Conservation (phyloP, 2,329 filamentous ascomycete genomes). For the Fusarium sp. region DNA sequence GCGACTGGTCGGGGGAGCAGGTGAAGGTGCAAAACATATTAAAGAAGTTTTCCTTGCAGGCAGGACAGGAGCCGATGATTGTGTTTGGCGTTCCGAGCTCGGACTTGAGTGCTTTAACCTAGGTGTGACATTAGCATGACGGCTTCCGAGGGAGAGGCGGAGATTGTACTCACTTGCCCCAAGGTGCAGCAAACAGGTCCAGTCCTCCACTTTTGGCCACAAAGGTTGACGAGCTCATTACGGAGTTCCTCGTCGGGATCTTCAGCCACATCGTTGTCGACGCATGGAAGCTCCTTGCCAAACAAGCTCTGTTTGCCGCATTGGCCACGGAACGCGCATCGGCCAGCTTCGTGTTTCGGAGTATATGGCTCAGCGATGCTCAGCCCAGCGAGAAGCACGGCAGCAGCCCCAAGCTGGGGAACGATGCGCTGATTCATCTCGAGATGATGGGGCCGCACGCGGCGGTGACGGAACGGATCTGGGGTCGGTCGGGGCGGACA, state of each 20-base stretch:
- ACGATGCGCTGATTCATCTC: constrained; percentile 54
- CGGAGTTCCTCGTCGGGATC: constrained; percentile 81
- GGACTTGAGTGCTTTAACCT: constrained; percentile 85
- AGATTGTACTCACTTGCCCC: constrained; percentile 75
- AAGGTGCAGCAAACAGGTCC: constrained; percentile 88
- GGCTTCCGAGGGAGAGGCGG: constrained; percentile 25
- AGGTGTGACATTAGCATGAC: constrained; percentile 29
- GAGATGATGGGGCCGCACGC: constrained; percentile 38
- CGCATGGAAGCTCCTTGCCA: constrained; percentile 89
- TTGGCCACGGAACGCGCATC: constrained; percentile 91
- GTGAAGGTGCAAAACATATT: constrained; percentile 99
- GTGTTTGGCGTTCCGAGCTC: constrained; percentile 90
- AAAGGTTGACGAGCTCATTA: constrained; percentile 85
- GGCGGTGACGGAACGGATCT: constrained; percentile 29
- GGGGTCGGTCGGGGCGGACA: constrained; percentile 31
- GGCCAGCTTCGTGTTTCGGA: constrained; percentile 84
- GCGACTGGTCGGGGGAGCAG: constrained; percentile 95
- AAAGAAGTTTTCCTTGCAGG: constrained; percentile 98
- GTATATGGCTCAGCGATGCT: constrained; percentile 57
- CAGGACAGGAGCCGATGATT: constrained; percentile 93
- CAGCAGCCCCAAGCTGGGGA: constrained; percentile 52
- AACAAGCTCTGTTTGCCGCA: constrained; percentile 95
- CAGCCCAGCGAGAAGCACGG: constrained; percentile 49
- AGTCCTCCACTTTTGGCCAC: constrained; percentile 88
- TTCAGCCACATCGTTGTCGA: constrained; percentile 88